A percentile compares a stretch with the other conserved stretches of the same genome.
phyloP scores from a whole-genome alignment of 2,329 filamentous ascomycete genomes.

The Zymoseptoria crescenta region DNA sequence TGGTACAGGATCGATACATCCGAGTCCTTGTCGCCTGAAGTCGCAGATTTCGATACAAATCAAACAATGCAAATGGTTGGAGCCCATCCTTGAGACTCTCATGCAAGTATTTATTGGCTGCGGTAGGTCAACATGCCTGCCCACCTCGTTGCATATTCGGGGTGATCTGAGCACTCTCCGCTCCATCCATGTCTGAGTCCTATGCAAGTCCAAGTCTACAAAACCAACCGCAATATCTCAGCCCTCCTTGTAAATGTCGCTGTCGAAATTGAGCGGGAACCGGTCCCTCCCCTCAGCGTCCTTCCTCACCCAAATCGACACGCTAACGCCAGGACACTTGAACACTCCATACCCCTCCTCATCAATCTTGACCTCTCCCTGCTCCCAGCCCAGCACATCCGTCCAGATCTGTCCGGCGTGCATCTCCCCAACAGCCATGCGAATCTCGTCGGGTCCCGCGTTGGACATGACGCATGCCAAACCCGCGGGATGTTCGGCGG shows the following conservation, averaged over 20 bases:
- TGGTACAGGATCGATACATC: too few species aligned
- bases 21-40: too few species aligned
- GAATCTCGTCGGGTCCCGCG: slow-evolving; percentile 34
- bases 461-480: slow-evolving; percentile 43
- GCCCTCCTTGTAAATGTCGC: slow-evolving; percentile 13
- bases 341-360: slow-evolving; percentile 53
- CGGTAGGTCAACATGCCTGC: too few species aligned
- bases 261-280: slow-evolving; percentile 32
- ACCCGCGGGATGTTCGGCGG: slow-evolving; percentile 41
- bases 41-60: too few species aligned
- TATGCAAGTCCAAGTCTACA: too few species aligned
- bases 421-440: slow-evolving; percentile 52
- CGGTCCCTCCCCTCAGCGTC: slow-evolving; percentile 46
- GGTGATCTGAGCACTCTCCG: too few species aligned
- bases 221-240: neutral
- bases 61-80: too few species aligned
- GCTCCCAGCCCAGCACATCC: slow-evolving; percentile 52
- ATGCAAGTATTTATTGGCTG: too few species aligned
- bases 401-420: slow-evolving; percentile 53
- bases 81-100: too few species aligned
- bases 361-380: slow-evolving; percentile 51
- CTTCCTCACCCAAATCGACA: slow-evolving; percentile 55
- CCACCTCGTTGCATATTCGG: too few species aligned
- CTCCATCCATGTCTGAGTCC: too few species aligned
- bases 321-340: slow-evolving; percentile 45